These are phyloP conservation scores for Diplodia mutila DNA, from an alignment of 2,329 filamentous ascomycete genomes.

Conservation along the genomic window DNA sequence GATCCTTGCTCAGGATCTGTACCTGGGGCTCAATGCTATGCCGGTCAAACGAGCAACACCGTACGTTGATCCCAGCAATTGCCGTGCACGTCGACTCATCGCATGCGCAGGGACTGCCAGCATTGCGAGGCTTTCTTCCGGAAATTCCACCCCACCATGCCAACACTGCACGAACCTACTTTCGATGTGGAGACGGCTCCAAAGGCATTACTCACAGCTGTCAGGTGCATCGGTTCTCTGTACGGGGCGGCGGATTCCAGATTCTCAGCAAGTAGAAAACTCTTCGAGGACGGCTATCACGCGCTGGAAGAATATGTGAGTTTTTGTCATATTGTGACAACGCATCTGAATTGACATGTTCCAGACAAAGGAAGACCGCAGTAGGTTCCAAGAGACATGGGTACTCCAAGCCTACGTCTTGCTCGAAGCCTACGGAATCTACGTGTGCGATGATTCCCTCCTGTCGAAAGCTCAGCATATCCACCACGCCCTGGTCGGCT, in stretches of 20 bases:
- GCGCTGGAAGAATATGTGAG: conserved; percentile 1
- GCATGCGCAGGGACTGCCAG: background rate
- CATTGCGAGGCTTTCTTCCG: background rate
- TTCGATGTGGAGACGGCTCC: background rate
- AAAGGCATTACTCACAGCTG: background rate
- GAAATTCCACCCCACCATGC: conserved; percentile 4
- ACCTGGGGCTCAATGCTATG: background rate
- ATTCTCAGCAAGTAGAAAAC: background rate
- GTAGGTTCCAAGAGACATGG: conserved; percentile 4
- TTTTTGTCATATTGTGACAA: no score
- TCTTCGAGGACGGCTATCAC: background rate
- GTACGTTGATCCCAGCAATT: background rate
- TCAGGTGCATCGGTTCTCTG: background rate
- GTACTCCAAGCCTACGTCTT: conserved; percentile 32
- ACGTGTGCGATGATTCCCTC: conserved; percentile 27
- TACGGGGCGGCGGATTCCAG: background rate
- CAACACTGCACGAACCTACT: background rate
- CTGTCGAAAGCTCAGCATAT: background rate
- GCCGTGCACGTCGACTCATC: background rate
- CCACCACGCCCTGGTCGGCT: background rate
- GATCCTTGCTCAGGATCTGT: no score
- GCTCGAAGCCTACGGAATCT: conserved; percentile 31
- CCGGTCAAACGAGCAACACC: background rate
- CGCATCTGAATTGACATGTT: background rate
- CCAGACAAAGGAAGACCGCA: conserved; percentile 2